Percentiles rank a stretch among this genome's conserved stretches.
phyloP scores from a whole-genome alignment of 2,329 filamentous ascomycete species.

The Beauveria caledonica region DNA sequence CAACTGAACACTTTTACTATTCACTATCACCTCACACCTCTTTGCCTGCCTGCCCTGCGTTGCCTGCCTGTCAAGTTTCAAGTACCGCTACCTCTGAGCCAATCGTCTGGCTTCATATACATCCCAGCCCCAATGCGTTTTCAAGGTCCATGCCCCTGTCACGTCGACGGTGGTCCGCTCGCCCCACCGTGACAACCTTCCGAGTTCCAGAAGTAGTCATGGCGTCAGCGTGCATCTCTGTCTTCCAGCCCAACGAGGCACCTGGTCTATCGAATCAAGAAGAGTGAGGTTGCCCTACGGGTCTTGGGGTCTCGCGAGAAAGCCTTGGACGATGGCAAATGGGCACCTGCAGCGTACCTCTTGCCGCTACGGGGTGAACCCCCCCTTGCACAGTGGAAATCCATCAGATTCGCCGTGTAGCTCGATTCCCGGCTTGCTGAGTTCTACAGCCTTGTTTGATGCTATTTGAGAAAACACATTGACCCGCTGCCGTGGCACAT shows the following conservation, averaged over 20 bases:
- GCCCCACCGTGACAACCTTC: neutral
- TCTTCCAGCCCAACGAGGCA: constrained; percentile 7
- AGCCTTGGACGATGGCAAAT: constrained; percentile 2
- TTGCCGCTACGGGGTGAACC: constrained; percentile 6
- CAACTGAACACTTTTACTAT: neutral
- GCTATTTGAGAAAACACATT: neutral
- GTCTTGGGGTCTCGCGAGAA: neutral
- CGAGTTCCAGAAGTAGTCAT: constrained; percentile 13
- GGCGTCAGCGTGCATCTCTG: constrained; percentile 18
- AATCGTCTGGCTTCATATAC: neutral
- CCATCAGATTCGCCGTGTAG: neutral
- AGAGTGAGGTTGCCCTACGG: neutral
- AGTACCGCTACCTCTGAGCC: neutral
- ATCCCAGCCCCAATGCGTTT: neutral
- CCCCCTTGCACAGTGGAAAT: neutral
- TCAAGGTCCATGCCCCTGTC: neutral
- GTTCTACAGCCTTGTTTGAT: neutral
- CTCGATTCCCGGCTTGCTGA: neutral
- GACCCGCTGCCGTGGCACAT: neutral
- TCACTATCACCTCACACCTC: neutral
- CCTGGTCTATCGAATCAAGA: constrained; percentile 5
- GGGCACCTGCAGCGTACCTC: constrained; percentile 6
- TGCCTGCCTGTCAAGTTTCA: neutral
- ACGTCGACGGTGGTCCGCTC: neutral
- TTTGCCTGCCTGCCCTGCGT: no score